Evolutionary conservation across 108 stramenopile genomes (phyloP), one percentile per base, ranked within the genome.

Genomic region (Parmales sp.): DNA sequence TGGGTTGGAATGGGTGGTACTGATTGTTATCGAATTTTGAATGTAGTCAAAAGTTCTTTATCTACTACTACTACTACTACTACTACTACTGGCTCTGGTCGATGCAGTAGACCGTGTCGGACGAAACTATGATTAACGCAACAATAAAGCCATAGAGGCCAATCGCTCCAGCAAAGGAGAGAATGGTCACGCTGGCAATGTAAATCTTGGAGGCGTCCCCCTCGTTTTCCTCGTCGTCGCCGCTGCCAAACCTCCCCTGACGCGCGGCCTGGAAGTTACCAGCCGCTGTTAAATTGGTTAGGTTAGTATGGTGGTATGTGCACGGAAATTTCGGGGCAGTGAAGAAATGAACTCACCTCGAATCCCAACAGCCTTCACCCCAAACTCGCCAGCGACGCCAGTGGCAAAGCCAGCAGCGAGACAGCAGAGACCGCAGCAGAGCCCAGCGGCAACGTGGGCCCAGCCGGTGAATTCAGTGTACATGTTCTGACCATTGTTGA

Each of bases 81-180:
- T n/a, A n/a, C n/a, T n/a, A n/a, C n/a, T n/a, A n/a, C n/a, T n/a
- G n/a, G n/a, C n/a, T n/a, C n/a, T n/a, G n/a, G n/a, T n/a, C n/a
- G n/a, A n/a, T n/a, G n/a, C n/a, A n/a, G n/a, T n/a, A n/a, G n/a
- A n/a, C n/a, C n/a, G n/a, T n/a, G n/a, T n/a, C n/a, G n/a, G n/a
- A n/a, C 11, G 11, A 11, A 43, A 16, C 41, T 11, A 51, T 9
- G 19, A 65, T 65, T 6, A 65, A 39, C 2, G 38, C 19, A 23
- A 65, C 64, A 39, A 65, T 65, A 39, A 65, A 65, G 19, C 64
- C 64, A 28, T 65, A 65, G 13, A 65, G 39, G 6, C 64, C 64
- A 3, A 65, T 4, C n/a, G 64, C 64, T 8, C 64, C 64, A 5
- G 39, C 39, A 28, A 65, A 65, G n/a, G 64, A 65, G 8, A 65